Evolutionary conservation across 805 yeast species (phyloP).

Genomic region (Debaryomyces hansenii): DNA sequence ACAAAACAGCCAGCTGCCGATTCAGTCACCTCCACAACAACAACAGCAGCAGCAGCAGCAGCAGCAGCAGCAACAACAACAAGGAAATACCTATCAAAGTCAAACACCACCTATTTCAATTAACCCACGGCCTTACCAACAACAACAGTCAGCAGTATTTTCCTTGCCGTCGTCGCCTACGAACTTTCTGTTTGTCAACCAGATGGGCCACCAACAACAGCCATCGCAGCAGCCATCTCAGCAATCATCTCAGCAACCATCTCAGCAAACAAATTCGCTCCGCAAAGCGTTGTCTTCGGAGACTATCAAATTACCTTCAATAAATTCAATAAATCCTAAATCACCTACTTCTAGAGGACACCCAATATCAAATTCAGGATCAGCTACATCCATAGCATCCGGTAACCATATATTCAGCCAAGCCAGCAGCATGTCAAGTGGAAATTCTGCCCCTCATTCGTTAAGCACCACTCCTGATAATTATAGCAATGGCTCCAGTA

Average conservation of each 20-base stretch:
- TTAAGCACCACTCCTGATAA: conserved; percentile 37
- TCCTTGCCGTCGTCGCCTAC: conserved; percentile 34
- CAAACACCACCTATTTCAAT: conserved; percentile 10
- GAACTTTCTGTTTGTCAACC: conserved; percentile 6
- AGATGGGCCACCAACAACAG: conserved; percentile 4
- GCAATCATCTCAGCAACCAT: conserved; percentile 1
- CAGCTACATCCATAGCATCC: conserved; percentile 25
- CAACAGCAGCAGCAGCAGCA: conserved; percentile 7
- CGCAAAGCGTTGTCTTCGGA: conserved; percentile 15
- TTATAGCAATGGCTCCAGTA: conserved; percentile 4
- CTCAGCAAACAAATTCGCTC: background rate
- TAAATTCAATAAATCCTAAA: conserved; percentile 1
- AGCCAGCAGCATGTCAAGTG: conserved; percentile 17
- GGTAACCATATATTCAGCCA: conserved; percentile 25
- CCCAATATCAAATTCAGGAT: conserved; percentile 24
- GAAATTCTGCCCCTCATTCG: conserved; percentile 14
- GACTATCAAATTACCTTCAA: conserved; percentile 11
- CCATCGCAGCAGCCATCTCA: conserved; percentile 2
- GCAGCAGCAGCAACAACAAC: background rate
- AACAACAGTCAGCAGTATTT: conserved; percentile 22
- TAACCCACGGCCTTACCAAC: conserved; percentile 9
- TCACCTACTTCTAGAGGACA: conserved; percentile 3
- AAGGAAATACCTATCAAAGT: conserved; percentile 6
- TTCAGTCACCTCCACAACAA: conserved; percentile 10
- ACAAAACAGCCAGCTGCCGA: conserved; percentile 18